These are phyloP conservation scores for Blastomyces gilchristii DNA, from an alignment of 2,329 filamentous ascomycete genomes.

Conservation along the genomic window DNA sequence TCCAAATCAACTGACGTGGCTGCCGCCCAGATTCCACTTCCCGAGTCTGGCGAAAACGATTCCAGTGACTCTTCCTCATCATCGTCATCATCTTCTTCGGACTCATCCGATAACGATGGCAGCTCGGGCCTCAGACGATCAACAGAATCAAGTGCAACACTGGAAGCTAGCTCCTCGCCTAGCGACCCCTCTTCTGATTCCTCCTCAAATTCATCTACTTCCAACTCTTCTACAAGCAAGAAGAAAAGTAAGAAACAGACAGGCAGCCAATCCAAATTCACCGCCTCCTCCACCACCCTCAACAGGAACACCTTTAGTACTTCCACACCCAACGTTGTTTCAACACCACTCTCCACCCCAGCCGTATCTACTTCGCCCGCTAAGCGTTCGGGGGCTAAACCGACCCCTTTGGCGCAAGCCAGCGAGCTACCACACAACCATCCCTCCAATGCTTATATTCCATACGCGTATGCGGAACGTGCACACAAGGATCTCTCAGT, in stretches of 20 bases:
- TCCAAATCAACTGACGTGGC: slow-evolving; percentile 11
- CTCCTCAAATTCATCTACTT: slow-evolving; percentile 10
- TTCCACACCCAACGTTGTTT: slow-evolving; percentile 38
- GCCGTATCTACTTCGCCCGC: slow-evolving; percentile 28
- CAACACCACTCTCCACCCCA: slow-evolving; percentile 34
- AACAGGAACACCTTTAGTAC: slow-evolving; percentile 14
- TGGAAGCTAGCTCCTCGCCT: slow-evolving; percentile 20
- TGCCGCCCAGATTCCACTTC: slow-evolving; percentile 27
- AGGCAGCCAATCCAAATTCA: slow-evolving; percentile 24
- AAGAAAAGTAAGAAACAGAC: slow-evolving; percentile 17
- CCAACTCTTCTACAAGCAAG: slow-evolving; percentile 17
- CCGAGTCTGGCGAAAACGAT: slow-evolving; percentile 23
- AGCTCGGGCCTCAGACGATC: slow-evolving; percentile 15
- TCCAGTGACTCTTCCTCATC: slow-evolving; percentile 13
- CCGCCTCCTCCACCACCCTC: slow-evolving; percentile 12
- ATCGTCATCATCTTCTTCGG: slow-evolving; percentile 16
- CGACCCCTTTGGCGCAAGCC: slow-evolving; percentile 69
- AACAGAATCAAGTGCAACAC: slow-evolving; percentile 25
- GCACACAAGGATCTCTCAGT: slow-evolving; percentile 82
- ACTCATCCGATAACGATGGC: slow-evolving; percentile 8
- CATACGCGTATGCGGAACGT: slow-evolving; percentile 78
- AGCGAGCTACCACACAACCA: slow-evolving; percentile 55
- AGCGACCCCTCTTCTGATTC: slow-evolving; percentile 6
- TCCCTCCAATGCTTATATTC: slow-evolving; percentile 71
- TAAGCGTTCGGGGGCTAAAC: slow-evolving; percentile 42